Percentiles rank a stretch among this genome's conserved stretches.
Evolutionary conservation across 164 flowering plant genomes (phyloP).

Genomic region (Vitis labrusca): DNA sequence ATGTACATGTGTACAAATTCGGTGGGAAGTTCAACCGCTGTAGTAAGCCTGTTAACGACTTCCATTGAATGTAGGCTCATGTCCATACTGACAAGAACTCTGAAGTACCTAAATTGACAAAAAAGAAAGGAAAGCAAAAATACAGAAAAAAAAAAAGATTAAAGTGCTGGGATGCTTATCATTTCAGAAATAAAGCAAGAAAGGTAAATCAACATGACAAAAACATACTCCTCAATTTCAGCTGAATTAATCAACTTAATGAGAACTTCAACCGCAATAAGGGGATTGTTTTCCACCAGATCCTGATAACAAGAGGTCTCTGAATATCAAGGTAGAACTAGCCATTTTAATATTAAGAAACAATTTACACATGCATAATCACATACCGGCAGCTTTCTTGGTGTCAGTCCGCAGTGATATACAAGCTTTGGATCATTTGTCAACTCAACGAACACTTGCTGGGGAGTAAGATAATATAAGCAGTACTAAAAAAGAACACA

Average conservation of each 20-base stretch:
- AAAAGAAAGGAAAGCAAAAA: neutral
- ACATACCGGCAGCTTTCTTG: constrained; percentile 86
- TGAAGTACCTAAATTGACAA: constrained; percentile 63
- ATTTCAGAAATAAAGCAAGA: too few species aligned
- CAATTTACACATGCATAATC: neutral
- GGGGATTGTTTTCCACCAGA: constrained; percentile 92
- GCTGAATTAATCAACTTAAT: constrained; percentile 82
- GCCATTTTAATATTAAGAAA: neutral
- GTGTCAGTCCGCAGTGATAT: constrained; percentile 97
- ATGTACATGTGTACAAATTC: constrained; percentile 90
- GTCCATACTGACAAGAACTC: constrained; percentile 91
- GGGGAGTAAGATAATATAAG: constrained; percentile 12
- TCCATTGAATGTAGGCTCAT: constrained; percentile 99
- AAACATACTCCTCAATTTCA: constrained; percentile 83
- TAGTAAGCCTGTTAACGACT: constrained; percentile 95
- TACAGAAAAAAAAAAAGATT: neutral
- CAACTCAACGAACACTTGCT: constrained; percentile 85
- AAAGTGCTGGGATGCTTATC: neutral
- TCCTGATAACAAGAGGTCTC: constrained; percentile 52
- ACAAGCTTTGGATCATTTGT: constrained; percentile 91
- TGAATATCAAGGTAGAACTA: constrained; percentile 1
- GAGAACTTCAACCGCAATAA: constrained; percentile 95
- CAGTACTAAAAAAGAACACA: neutral
- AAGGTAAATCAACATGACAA: neutral
- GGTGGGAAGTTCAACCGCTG: constrained; percentile 85